phyloP scores from a whole-genome alignment of 164 flowering plant species.

The Berberis vulgaris region DNA sequence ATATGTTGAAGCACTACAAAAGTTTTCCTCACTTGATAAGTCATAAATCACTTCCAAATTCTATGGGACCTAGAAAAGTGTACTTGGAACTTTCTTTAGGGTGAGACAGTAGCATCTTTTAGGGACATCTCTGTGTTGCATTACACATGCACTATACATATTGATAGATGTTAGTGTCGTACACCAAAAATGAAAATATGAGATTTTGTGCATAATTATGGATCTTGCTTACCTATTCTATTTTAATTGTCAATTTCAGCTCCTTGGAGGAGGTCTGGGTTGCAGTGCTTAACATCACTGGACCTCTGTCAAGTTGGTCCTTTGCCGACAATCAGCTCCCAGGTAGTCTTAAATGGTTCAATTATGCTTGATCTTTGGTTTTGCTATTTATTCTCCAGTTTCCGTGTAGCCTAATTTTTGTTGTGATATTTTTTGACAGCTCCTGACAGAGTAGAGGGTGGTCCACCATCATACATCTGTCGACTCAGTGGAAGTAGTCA shows the following conservation, averaged over 20 bases:
- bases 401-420: neutral
- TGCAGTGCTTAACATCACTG: slow-evolving; percentile 86
- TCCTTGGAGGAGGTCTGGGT: slow-evolving; percentile 92
- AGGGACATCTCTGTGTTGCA: too few relatives aligned
- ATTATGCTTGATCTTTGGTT: neutral
- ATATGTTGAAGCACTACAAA: slow-evolving; percentile 39
- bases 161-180: too few relatives aligned
- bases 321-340: slow-evolving; percentile 66
- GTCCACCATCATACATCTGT: slow-evolving; percentile 78
- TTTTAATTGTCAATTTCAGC: slow-evolving; percentile 34
- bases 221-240: neutral
- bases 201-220: too few relatives aligned
- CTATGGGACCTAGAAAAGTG: slow-evolving; percentile 49
- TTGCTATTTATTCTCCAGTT: neutral
- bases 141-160: too few relatives aligned
- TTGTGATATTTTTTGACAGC: slow-evolving; percentile 34
- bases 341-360: slow-evolving; percentile 32
- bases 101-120: slow-evolving; percentile 27
- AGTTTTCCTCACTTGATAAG: slow-evolving; percentile 47
- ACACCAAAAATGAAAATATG: too few relatives aligned
- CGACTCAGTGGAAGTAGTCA: slow-evolving; percentile 71
- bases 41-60: slow-evolving; percentile 27
- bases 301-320: slow-evolving; percentile 91
- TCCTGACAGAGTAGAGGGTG: slow-evolving; percentile 50
- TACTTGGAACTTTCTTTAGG: slow-evolving; percentile 72